phyloP scores from a whole-genome alignment of 202 grass and related monocot genomes.

The Panicum hallii region DNA sequence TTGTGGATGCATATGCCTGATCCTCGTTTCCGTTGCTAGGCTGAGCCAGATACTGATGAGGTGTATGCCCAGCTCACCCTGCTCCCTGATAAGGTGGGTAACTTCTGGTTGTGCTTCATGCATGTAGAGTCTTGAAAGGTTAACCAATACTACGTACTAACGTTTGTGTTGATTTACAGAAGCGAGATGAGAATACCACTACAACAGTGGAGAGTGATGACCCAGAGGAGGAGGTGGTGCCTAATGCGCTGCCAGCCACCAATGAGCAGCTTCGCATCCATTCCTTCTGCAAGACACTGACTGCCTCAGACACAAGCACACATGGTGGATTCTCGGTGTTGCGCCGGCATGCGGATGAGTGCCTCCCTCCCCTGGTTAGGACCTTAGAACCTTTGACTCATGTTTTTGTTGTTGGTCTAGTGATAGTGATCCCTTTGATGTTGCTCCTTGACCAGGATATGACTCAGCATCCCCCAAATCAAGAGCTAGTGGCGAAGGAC shows the following conservation, averaged over 20 bases:
- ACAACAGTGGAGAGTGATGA: conserved; percentile 43
- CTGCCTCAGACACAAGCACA: conserved; percentile 87
- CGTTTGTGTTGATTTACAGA: conserved; percentile 36
- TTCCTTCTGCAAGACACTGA: conserved; percentile 91
- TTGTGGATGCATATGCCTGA: conserved; percentile 11
- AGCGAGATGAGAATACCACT: conserved; percentile 59
- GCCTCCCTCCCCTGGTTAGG: conserved; percentile 74
- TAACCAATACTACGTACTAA: not conserved
- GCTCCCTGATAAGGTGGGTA: conserved; percentile 67
- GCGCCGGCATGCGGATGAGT: conserved; percentile 81
- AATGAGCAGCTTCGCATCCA: conserved; percentile 55
- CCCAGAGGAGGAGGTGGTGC: conserved; percentile 48
- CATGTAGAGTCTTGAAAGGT: not conserved
- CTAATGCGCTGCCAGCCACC: conserved; percentile 16
- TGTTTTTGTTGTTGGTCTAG: conserved; percentile 4
- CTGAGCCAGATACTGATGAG: conserved; percentile 86
- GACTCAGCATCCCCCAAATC: conserved; percentile 72
- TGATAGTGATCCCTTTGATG: conserved; percentile 32
- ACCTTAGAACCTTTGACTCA: conserved; percentile 11
- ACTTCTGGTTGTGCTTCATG: not conserved
- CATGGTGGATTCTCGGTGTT: conserved; percentile 91
- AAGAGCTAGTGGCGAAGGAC: conserved; percentile 78
- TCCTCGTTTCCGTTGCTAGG: conserved; percentile 49
- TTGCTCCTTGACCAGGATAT: conserved; percentile 65
- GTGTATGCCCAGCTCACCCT: conserved; percentile 85